Conservation (phyloP, 345 rosid genomes). For the Eucalyptus microcorys region DNA sequence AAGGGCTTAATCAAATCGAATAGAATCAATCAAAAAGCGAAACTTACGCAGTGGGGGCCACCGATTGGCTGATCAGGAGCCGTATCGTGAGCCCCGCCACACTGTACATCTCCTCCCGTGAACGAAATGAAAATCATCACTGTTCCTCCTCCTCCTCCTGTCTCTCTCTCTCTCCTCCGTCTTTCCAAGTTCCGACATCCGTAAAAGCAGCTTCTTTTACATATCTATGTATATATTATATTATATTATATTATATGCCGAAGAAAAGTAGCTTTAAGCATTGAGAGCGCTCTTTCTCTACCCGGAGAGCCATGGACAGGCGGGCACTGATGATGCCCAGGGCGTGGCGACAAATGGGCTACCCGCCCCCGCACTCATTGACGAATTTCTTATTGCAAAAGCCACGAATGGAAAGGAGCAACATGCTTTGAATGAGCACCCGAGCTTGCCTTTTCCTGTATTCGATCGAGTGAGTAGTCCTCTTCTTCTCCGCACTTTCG, state of each 20-base stretch:
- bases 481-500: not conserved
- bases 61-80: not conserved
- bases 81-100: not conserved
- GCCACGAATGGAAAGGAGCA: not conserved
- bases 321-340: not conserved
- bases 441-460: not conserved
- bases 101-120: not conserved
- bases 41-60: not conserved
- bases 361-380: not conserved
- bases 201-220: not conserved
- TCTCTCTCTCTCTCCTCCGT: not conserved
- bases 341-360: not conserved
- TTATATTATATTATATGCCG: not conserved
- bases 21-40: not conserved
- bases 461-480: not conserved
- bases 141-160: not conserved
- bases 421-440: not conserved
- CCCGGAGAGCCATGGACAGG: not conserved
- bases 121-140: not conserved
- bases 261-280: not conserved
- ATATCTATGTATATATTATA: too few species aligned
- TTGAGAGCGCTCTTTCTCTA: not conserved
- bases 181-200: not conserved
- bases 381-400: not conserved
- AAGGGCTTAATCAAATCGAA: not conserved